These are phyloP conservation scores for Golubevia sp. DNA, from an alignment of 1,284 basidiomycete genomes.

Conservation along the genomic window DNA sequence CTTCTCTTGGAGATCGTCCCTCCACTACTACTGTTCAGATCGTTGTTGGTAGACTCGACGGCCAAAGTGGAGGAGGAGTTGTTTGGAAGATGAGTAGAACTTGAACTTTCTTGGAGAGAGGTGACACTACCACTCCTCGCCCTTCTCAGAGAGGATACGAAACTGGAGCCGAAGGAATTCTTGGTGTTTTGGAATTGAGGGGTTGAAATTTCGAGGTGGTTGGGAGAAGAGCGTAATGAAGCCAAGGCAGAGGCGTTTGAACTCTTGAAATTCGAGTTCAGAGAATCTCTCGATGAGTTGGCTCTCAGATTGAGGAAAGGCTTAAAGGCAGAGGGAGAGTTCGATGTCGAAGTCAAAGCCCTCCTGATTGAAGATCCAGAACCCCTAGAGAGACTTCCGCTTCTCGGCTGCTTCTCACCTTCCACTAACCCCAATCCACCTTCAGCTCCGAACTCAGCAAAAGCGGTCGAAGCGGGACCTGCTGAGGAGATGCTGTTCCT, in stretches of 20 bases:
- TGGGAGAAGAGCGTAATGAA: neutral
- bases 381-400: neutral
- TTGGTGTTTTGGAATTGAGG: neutral
- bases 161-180: neutral
- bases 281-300: neutral
- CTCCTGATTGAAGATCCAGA: neutral
- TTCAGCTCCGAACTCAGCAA: neutral
- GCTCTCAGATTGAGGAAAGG: neutral
- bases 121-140: too few species aligned
- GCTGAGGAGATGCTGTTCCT: neutral
- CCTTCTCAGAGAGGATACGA: too few species aligned
- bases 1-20: too few species aligned
- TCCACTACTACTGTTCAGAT: too few species aligned
- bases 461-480: neutral
- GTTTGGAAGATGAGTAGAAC: too few species aligned
- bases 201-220: neutral
- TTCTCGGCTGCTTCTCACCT: neutral
- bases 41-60: too few species aligned
- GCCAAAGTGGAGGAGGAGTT: too few species aligned
- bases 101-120: too few species aligned
- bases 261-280: neutral
- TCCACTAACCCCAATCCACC: neutral
- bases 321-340: neutral
- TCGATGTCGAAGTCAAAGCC: neutral
- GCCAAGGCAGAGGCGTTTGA: neutral